Evolutionary conservation across 2,329 filamentous ascomycete species (phyloP), one percentile per base, ranked within the genome.

Genomic region (Falciphora oryzae): DNA sequence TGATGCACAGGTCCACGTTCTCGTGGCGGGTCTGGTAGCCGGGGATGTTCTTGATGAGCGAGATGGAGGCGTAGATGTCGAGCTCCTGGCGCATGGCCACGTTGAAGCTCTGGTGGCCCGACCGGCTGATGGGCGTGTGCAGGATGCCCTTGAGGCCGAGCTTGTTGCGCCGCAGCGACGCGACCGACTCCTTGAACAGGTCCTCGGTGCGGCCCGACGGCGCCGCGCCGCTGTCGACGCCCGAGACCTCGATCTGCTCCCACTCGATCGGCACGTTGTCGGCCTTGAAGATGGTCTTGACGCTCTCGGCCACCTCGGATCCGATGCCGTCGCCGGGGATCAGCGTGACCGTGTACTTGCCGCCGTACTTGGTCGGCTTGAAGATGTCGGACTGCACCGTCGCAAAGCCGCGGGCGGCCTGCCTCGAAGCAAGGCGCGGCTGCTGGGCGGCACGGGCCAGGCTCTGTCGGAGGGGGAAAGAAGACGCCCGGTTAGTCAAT

Each of bases 241-340:
- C 95, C 32, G 92, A 93, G 60, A 97, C 94, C 77, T 97, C 93
- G 73, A 99, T 86, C 84, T 98, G 93, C 81, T 99, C 95, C 94
- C 95, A 98, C 81, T 97, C 93, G 74, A 99, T 89, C 75, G 95
- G 95, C 64, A 97, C 94, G 77, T 97, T 98, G 84, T 98, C 94
- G 77, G 94, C 93, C 88, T 97, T 98, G 89, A 98, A 98, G 79
- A 99, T 90, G 71, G 94, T 96, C 89, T 97, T 97, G 79, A 99
- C 94, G 69, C 92, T 95, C 82, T 98, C 93, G 73, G 94, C 93
- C 68, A 98, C 93, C 83, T 99, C 95, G 79, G 92, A 92, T 79
- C 95, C 95, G 77, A 99, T 97, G 84, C 95, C 95, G 75, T 99
- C 95, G 87, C 94, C 95, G 79, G 95, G 95, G 78, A 99, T 98